Percentiles rank a stretch among this genome's conserved stretches.
phyloP scores from a whole-genome alignment of 2,329 filamentous ascomycete genomes.

The Domatiomyces globalis region DNA sequence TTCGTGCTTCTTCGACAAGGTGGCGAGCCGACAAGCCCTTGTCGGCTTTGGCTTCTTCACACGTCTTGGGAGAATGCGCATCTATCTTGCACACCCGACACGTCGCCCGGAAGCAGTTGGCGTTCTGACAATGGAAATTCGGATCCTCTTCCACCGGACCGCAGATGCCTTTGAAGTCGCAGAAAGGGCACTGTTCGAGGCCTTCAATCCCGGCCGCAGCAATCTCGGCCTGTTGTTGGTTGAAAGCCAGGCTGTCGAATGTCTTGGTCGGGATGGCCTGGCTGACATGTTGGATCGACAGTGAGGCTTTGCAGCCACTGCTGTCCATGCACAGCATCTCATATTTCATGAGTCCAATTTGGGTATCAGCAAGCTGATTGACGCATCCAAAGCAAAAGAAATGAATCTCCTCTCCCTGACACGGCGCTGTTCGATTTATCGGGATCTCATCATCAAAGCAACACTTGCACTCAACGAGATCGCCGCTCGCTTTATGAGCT shows the following conservation, averaged over 20 bases:
- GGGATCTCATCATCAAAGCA: slow-evolving; percentile 53
- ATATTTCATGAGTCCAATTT: slow-evolving; percentile 56
- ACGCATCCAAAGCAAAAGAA: slow-evolving; percentile 59
- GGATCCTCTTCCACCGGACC: slow-evolving; percentile 51
- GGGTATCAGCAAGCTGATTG: slow-evolving; percentile 48
- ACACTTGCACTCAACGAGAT: slow-evolving; percentile 54
- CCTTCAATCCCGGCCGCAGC: slow-evolving; percentile 56
- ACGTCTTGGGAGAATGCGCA: slow-evolving; percentile 59
- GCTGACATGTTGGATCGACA: slow-evolving; percentile 10
- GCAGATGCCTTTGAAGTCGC: slow-evolving; percentile 63
- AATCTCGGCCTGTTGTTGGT: slow-evolving; percentile 58
- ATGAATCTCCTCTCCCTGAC: slow-evolving; percentile 44
- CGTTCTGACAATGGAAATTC: slow-evolving; percentile 59
- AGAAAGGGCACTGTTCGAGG: slow-evolving; percentile 66
- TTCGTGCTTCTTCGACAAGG: slow-evolving; percentile 71
- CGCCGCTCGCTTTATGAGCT: slow-evolving; percentile 32
- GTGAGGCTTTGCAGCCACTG: slow-evolving; percentile 45
- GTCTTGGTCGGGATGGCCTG: slow-evolving; percentile 30
- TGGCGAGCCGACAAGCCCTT: slow-evolving; percentile 48
- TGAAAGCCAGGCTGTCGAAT: slow-evolving; percentile 48
- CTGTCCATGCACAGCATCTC: slow-evolving; percentile 56
- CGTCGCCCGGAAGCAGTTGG: slow-evolving; percentile 48
- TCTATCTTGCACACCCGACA: slow-evolving; percentile 55
- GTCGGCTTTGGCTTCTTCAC: slow-evolving; percentile 50
- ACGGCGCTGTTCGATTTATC: slow-evolving; percentile 54